These are phyloP conservation scores for Backusella luteola DNA, from an alignment of 192 early-diverging fungal genomes.

Conservation along the genomic window DNA sequence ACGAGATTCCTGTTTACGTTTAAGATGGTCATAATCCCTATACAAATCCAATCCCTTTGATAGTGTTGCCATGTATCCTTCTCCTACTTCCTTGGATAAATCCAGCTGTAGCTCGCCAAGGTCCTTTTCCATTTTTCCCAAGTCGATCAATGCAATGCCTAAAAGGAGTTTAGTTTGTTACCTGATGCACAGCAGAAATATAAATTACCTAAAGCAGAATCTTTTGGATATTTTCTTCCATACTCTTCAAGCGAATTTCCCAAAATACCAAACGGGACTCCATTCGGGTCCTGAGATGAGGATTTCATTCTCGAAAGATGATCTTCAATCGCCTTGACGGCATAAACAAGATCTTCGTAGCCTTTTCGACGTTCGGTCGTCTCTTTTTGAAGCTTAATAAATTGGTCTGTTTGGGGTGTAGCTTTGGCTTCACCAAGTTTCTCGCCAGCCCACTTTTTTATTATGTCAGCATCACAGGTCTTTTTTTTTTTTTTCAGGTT, in stretches of 20 bases:
- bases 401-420: slow-evolving; percentile 80
- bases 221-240: slow-evolving; percentile 45
- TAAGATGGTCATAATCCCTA: slow-evolving; percentile 57
- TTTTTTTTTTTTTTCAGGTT: not conserved
- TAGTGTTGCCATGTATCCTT: slow-evolving; percentile 38
- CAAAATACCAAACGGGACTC: slow-evolving; percentile 61
- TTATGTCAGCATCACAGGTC: not conserved
- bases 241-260: slow-evolving; percentile 63
- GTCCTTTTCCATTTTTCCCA: slow-evolving; percentile 47
- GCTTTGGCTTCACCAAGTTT: slow-evolving; percentile 66
- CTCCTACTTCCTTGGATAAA: slow-evolving; percentile 36
- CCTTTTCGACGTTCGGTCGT: slow-evolving; percentile 64
- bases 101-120: slow-evolving; percentile 48
- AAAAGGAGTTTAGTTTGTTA: slow-evolving; percentile 19
- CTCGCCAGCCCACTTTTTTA: slow-evolving; percentile 68
- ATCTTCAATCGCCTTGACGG: slow-evolving; percentile 44
- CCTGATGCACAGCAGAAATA: slow-evolving; percentile 9
- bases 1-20: slow-evolving; percentile 86
- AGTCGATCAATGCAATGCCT: slow-evolving; percentile 51
- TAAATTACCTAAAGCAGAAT: slow-evolving; percentile 40
- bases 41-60: slow-evolving; percentile 46
- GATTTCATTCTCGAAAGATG: slow-evolving; percentile 67
- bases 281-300: slow-evolving; percentile 61
- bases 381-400: slow-evolving; percentile 72
- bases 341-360: slow-evolving; percentile 61